Evolutionary conservation across 495 filamentous ascomycete genomes (phyloP).

Genomic region (Daldinia bambusicola): DNA sequence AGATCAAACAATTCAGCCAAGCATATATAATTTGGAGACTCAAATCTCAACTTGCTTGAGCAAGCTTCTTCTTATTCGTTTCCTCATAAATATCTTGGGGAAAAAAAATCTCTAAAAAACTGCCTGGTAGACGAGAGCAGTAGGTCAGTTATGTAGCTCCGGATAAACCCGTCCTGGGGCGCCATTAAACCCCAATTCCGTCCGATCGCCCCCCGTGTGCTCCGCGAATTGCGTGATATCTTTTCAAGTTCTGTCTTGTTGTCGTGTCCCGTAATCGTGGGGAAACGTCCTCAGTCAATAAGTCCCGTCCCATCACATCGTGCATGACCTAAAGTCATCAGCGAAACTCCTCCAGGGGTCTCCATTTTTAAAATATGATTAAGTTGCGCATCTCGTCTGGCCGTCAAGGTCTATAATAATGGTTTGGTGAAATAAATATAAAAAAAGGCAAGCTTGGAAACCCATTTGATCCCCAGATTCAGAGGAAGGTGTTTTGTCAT

Average conservation of each 20-base stretch:
- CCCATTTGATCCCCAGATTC: not conserved
- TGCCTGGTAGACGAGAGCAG: not conserved
- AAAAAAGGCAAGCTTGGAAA: not conserved
- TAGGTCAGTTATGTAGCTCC: conserved; percentile 5
- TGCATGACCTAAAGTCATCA: conserved; percentile 21
- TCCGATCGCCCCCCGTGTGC: conserved; percentile 9
- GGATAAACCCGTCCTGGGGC: conserved; percentile 10
- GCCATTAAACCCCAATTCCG: conserved; percentile 5
- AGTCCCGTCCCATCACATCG: conserved; percentile 41
- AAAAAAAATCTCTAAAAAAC: conserved; percentile 27
- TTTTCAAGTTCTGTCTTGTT: conserved; percentile 14
- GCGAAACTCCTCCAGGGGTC: conserved; percentile 41
- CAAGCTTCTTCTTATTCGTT: conserved; percentile 25
- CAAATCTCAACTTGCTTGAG: conserved; percentile 3
- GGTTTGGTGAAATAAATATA: not conserved
- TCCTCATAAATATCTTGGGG: conserved; percentile 24
- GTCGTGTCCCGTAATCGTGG: conserved; percentile 35
- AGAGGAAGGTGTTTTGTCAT: not conserved
- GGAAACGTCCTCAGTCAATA: conserved; percentile 43
- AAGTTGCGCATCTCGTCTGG: conserved; percentile 19
- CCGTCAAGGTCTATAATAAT: conserved; percentile 23
- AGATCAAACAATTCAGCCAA: not conserved
- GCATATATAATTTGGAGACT: not conserved
- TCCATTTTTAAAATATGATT: conserved; percentile 29
- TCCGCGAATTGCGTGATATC: conserved; percentile 20